A percentile compares a stretch with the other conserved stretches of the same genome.
These are phyloP conservation scores for Penicillium nordicum DNA, from an alignment of 2,329 filamentous ascomycete species.

Conservation along the genomic window DNA sequence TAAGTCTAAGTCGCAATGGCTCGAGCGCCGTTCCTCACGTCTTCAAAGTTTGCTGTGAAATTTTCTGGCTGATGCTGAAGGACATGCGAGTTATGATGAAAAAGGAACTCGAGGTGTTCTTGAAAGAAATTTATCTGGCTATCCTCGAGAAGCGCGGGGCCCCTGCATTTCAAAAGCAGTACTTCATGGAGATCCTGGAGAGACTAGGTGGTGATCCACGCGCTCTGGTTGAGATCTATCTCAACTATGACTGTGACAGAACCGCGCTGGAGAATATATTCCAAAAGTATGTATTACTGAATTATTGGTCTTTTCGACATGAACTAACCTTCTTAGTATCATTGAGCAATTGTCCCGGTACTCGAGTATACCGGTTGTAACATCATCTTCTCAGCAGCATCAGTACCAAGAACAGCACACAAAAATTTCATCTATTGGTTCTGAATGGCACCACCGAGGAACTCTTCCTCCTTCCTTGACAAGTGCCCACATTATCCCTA, in stretches of 20 bases:
- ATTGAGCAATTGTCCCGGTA: constrained; percentile 92
- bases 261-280: constrained; percentile 94
- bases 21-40: constrained; percentile 88
- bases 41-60: constrained; percentile 93
- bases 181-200: constrained; percentile 82
- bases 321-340: constrained; percentile 50
- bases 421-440: constrained; percentile 55
- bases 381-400: constrained; percentile 76
- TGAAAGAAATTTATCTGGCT: constrained; percentile 95
- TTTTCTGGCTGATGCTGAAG: constrained; percentile 97
- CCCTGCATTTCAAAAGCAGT: constrained; percentile 84
- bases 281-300: constrained; percentile 54
- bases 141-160: constrained; percentile 85
- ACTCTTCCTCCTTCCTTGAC: constrained; percentile 83
- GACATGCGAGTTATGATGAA: constrained; percentile 92
- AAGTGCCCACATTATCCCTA: constrained; percentile 66
- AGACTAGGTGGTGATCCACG: constrained; percentile 80
- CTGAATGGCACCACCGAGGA: constrained; percentile 84
- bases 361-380: constrained; percentile 71
- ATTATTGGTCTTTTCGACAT: background rate
- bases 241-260: constrained; percentile 97
- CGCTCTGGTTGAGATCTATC: constrained; percentile 87
- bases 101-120: constrained; percentile 96
- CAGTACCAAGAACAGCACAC: constrained; percentile 76
- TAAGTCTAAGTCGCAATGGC: constrained; percentile 91